Conservation (phyloP, 2,329 filamentous ascomycete species). For the Ophiostoma sp. region DNA sequence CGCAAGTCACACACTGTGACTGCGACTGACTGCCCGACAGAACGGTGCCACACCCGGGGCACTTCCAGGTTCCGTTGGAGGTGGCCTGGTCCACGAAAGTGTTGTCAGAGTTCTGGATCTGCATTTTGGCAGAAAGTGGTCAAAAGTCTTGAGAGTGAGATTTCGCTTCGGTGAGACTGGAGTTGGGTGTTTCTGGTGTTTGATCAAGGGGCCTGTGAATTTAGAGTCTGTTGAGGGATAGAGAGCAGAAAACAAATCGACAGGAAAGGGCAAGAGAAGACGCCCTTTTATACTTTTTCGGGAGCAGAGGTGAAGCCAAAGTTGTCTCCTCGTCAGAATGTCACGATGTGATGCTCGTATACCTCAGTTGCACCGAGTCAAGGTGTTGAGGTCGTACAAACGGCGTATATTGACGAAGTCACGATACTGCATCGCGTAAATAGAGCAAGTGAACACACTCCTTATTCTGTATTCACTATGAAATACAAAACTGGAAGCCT, state of each 20-base stretch:
- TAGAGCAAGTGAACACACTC: no score
- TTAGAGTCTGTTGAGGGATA: neutral
- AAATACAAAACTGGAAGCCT: no score
- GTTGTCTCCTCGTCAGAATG: neutral
- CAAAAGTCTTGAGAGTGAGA: no score
- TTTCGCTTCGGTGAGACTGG: neutral
- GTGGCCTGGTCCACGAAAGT: neutral
- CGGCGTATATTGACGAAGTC: neutral
- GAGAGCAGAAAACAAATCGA: neutral
- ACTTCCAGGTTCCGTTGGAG: neutral
- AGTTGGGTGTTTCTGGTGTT: neutral
- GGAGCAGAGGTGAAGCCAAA: neutral
- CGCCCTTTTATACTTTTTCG: neutral
- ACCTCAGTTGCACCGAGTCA: neutral
- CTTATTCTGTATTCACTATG: no score
- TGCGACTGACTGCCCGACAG: neutral
- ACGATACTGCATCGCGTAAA: neutral
- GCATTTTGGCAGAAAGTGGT: neutral
- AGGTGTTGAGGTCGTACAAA: neutral
- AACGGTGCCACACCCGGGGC: neutral
- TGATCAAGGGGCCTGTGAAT: no score
- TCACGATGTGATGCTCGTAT: neutral
- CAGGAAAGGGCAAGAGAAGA: neutral
- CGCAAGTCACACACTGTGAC: neutral
- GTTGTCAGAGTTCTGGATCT: neutral